Evolutionary conservation across 257 asterid species (phyloP).

Genomic region (Paulownia fortunei): DNA sequence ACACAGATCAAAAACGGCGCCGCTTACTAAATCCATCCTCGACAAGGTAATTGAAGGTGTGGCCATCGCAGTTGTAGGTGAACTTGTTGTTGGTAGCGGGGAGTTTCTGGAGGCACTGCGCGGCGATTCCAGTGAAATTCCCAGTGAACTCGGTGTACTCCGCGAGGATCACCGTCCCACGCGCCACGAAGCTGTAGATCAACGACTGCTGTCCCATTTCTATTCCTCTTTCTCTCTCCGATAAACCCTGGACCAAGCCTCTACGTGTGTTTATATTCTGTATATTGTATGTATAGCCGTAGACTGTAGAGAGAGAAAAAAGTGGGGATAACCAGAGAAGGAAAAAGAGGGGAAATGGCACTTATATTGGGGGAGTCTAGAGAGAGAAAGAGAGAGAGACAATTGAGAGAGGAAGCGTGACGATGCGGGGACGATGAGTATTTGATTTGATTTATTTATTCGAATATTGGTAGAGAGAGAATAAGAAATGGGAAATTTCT

Average conservation of each 20-base stretch:
- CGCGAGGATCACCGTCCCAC: slow-evolving; percentile 54
- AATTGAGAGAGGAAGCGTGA: slow-evolving; percentile 35
- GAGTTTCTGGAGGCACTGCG: slow-evolving; percentile 57
- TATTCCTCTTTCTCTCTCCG: slow-evolving; percentile 8
- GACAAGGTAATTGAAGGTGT: slow-evolving; percentile 56
- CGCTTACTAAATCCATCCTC: slow-evolving; percentile 58
- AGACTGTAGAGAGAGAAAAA: slow-evolving; percentile 26
- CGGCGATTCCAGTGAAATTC: slow-evolving; percentile 53
- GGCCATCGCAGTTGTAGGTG: slow-evolving; percentile 59
- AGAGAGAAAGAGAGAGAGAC: slow-evolving; percentile 20
- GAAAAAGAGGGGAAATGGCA: background rate
- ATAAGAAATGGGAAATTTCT: background rate
- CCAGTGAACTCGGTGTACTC: slow-evolving; percentile 59
- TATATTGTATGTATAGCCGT: background rate
- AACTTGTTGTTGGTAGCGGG: slow-evolving; percentile 58
- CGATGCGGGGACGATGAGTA: slow-evolving; percentile 36
- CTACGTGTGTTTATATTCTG: background rate
- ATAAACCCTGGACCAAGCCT: slow-evolving; percentile 27
- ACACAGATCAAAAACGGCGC: slow-evolving; percentile 24
- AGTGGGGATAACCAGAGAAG: background rate
- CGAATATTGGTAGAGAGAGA: background rate
- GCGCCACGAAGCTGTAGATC: slow-evolving; percentile 60
- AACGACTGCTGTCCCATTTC: slow-evolving; percentile 57
- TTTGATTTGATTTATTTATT: background rate
- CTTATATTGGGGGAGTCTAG: background rate